phyloP scores from a whole-genome alignment of 2,329 filamentous ascomycete genomes.

The Thermothelomyces thermophilus region DNA sequence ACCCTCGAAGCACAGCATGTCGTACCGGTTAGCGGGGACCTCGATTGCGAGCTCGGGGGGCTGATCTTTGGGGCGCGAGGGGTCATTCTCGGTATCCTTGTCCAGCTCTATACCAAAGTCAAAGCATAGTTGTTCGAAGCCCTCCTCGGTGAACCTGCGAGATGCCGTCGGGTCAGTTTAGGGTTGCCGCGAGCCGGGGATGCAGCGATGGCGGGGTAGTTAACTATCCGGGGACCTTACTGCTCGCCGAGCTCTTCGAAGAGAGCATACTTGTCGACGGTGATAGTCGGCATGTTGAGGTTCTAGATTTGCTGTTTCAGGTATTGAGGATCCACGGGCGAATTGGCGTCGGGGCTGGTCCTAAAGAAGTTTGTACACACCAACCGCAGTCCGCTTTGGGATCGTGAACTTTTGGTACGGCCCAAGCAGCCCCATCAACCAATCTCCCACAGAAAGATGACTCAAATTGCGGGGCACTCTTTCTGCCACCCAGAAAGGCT shows the following conservation, averaged over 20 bases:
- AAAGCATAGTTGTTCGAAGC: conserved; percentile 97
- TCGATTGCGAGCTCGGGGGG: conserved; percentile 95
- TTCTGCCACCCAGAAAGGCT: conserved; percentile 20
- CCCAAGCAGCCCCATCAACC: conserved; percentile 8
- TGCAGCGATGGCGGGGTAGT: conserved; percentile 26
- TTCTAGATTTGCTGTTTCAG: not conserved
- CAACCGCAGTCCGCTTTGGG: conserved; percentile 6
- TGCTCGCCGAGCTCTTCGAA: conserved; percentile 87
- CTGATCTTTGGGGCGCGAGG: conserved; percentile 71
- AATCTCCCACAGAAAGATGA: conserved; percentile 17
- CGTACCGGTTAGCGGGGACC: conserved; percentile 88
- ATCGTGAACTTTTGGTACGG: conserved; percentile 18
- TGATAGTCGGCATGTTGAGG: conserved; percentile 69
- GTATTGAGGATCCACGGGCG: not conserved
- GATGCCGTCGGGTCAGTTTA: not conserved
- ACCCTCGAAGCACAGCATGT: conserved; percentile 96
- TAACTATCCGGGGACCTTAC: conserved; percentile 47
- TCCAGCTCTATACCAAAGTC: conserved; percentile 98
- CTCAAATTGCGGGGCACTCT: conserved; percentile 24
- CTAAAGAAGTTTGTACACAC: conserved; percentile 9
- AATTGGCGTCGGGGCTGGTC: conserved; percentile 16
- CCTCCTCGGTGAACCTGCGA: conserved; percentile 74
- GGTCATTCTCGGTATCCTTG: conserved; percentile 76
- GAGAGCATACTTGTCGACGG: conserved; percentile 92
- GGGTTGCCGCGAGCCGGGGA: not conserved